phyloP scores from a whole-genome alignment of 352 stramenopile species.

The Pythium chondricola region DNA sequence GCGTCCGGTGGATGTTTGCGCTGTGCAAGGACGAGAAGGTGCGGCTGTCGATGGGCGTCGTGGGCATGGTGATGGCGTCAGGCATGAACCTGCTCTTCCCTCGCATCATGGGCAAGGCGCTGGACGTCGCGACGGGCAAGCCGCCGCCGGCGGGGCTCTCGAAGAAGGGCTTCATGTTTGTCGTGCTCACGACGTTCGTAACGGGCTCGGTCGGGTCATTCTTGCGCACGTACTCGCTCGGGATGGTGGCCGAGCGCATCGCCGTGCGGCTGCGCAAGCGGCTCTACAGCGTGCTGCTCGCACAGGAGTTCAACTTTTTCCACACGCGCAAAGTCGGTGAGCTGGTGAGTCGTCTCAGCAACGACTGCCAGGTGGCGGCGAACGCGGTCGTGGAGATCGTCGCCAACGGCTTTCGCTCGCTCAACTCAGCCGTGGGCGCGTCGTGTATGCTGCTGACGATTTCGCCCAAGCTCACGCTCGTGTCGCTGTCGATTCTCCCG shows the following conservation, averaged over 20 bases:
- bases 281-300: conserved; percentile 71
- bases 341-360: conserved; percentile 77
- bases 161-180: conserved; percentile 80
- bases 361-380: conserved; percentile 86
- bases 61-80: conserved; percentile 80
- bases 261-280: conserved; percentile 67
- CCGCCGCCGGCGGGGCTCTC: conserved; percentile 62
- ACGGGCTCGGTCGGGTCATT: conserved; percentile 82
- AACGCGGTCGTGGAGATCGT: conserved; percentile 85
- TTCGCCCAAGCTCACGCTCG: conserved; percentile 85
- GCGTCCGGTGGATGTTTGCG: conserved; percentile 56
- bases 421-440: conserved; percentile 85
- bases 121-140: conserved; percentile 78
- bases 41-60: conserved; percentile 56
- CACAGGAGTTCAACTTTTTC: conserved; percentile 84
- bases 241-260: conserved; percentile 84
- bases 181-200: conserved; percentile 81
- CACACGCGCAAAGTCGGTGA: conserved; percentile 77
- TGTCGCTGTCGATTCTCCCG: conserved; percentile 81
- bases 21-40: conserved; percentile 67
- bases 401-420: conserved; percentile 79
- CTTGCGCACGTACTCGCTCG: conserved; percentile 84
- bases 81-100: conserved; percentile 87
- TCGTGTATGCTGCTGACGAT: conserved; percentile 87
- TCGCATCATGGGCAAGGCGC: conserved; percentile 84